Evolutionary conservation across 306 rosid genomes (phyloP).

Genomic region (Dalbergia cochinchinensis): DNA sequence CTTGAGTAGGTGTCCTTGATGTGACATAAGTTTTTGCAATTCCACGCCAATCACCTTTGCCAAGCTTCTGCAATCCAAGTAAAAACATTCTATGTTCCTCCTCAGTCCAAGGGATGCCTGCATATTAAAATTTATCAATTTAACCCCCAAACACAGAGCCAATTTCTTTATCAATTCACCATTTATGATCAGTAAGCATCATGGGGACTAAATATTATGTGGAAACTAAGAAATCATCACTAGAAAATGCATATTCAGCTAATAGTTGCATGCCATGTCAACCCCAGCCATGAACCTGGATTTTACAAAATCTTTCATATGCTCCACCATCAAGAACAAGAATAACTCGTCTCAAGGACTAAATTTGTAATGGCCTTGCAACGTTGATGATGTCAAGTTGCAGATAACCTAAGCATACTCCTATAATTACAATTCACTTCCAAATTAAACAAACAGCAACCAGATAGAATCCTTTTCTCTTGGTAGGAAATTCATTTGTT

Average conservation of each 20-base stretch:
- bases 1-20: conserved; percentile 98
- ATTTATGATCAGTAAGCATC: neutral
- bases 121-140: conserved; percentile 37
- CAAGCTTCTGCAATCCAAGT: conserved; percentile 94
- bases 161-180: neutral
- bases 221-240: neutral
- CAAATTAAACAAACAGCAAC: conserved; percentile 29
- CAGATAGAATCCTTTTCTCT: neutral
- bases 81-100: conserved; percentile 99
- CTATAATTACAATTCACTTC: conserved; percentile 19
- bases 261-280: neutral
- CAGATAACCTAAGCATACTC: conserved; percentile 9
- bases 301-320: conserved; percentile 11
- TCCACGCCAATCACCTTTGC: conserved; percentile 99
- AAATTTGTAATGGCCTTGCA: neutral
- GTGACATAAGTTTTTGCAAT: conserved; percentile 90
- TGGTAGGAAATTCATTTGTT: too few species aligned
- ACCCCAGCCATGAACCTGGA: conserved; percentile 29
- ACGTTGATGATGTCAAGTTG: neutral
- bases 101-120: conserved; percentile 99
- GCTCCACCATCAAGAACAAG: conserved; percentile 25
- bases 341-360: neutral
- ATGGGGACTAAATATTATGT: neutral
- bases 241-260: neutral
- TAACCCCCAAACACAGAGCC: neutral